Evolutionary conservation across 495 filamentous ascomycete species (phyloP).

Genomic region (Pseudotulostoma volvatum): DNA sequence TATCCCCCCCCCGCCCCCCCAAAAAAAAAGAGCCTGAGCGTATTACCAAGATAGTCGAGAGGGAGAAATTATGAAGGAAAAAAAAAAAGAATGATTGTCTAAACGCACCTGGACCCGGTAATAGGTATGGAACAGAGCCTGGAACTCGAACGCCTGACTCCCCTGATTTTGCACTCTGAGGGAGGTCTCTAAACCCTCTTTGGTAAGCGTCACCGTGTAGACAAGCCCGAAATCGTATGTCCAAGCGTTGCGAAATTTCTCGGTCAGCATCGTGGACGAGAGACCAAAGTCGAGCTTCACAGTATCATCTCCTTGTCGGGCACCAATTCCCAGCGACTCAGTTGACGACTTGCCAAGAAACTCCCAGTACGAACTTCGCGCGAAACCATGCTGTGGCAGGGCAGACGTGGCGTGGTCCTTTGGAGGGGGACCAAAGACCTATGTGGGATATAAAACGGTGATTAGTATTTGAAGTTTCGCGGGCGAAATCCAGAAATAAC

Average conservation of each 20-base stretch:
- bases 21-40: too few species aligned
- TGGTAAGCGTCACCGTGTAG: conserved; percentile 75
- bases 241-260: conserved; percentile 50
- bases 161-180: conserved; percentile 76
- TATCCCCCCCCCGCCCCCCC: too few species aligned
- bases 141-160: conserved; percentile 66
- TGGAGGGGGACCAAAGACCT: conserved; percentile 84
- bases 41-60: too few species aligned
- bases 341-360: conserved; percentile 48
- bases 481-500: too few species aligned
- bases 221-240: conserved; percentile 75
- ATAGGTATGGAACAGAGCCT: conserved; percentile 86
- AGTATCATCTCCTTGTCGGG: conserved; percentile 34
- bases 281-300: conserved; percentile 95
- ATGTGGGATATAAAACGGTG: too few species aligned
- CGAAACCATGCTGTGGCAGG: conserved; percentile 92
- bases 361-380: conserved; percentile 60
- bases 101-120: conserved; percentile 54
- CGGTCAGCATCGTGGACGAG: conserved; percentile 47
- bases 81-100: background rate
- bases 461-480: too few species aligned
- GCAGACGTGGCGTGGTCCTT: conserved; percentile 49
- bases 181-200: conserved; percentile 59
- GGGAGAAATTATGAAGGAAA: too few species aligned
- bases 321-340: conserved; percentile 39